Conservation (phyloP, 106 monocot genomes). For the Iris macrosiphon region DNA sequence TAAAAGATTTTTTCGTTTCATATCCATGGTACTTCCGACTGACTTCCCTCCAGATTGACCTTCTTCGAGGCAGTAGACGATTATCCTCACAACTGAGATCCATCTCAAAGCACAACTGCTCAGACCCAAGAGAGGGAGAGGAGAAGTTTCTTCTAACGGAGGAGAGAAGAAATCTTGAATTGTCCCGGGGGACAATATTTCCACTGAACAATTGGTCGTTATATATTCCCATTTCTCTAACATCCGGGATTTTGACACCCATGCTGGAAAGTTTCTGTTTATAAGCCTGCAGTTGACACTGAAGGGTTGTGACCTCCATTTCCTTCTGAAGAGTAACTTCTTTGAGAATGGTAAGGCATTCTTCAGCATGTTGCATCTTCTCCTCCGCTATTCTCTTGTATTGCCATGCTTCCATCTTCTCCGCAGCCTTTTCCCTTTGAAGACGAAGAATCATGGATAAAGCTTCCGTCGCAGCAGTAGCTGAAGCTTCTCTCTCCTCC, state of each 20-base stretch:
- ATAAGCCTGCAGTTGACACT: conserved; percentile 30
- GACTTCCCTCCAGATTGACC: conserved; percentile 1
- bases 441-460: conserved; percentile 81
- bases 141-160: conserved; percentile 39
- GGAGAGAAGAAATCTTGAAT: conserved; percentile 1
- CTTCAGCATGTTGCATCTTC: conserved; percentile 54
- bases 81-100: conserved; percentile 12
- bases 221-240: conserved; percentile 7
- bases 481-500: conserved; percentile 86
- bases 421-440: conserved; percentile 67
- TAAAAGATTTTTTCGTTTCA: conserved; percentile 1
- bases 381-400: conserved; percentile 87
- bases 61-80: background rate
- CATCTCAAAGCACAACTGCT: conserved; percentile 26
- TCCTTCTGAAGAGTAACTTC: conserved; percentile 71
- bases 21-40: background rate
- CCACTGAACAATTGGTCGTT: conserved; percentile 1
- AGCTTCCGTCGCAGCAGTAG: conserved; percentile 71
- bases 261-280: conserved; percentile 21
- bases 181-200: background rate
- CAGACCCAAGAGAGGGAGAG: conserved; percentile 25
- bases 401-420: conserved; percentile 86
- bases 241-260: conserved; percentile 10
- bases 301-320: conserved; percentile 54
- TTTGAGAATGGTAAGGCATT: conserved; percentile 40